A percentile compares a stretch with the other conserved stretches of the same genome.
Evolutionary conservation across 768 basidiomycete species (phyloP).

Genomic region (Amanita pallidorosea): DNA sequence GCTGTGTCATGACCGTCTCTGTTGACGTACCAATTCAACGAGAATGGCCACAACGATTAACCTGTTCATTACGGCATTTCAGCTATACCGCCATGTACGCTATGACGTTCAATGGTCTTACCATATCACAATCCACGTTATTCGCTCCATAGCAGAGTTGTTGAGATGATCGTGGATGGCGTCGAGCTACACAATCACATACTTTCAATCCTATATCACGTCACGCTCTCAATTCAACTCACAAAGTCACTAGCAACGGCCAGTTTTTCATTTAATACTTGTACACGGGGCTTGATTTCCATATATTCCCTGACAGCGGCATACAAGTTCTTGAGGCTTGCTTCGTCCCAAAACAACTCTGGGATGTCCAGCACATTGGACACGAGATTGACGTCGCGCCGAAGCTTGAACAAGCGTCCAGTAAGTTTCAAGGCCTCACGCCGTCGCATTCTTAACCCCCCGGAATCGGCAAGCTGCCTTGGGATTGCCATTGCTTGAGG

Average conservation of each 20-base stretch:
- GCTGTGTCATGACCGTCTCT: background rate
- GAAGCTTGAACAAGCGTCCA: conserved; percentile 75
- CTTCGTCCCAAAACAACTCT: conserved; percentile 92
- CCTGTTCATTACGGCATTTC: conserved; percentile 33
- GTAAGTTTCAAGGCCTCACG: conserved; percentile 82
- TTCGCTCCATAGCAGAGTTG: conserved; percentile 80
- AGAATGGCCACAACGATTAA: conserved; percentile 82
- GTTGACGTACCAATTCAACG: conserved; percentile 66
- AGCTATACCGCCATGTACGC: conserved; percentile 9
- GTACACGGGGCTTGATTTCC: conserved; percentile 78
- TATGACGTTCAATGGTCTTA: conserved; percentile 15
- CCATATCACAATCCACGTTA: conserved; percentile 54
- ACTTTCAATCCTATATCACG: background rate
- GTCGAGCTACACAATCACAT: conserved; percentile 48
- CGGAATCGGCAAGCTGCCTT: conserved; percentile 67
- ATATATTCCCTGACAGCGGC: conserved; percentile 92
- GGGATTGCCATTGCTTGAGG: conserved; percentile 75
- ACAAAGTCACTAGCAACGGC: conserved; percentile 85
- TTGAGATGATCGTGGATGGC: conserved; percentile 92
- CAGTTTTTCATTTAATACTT: conserved; percentile 80
- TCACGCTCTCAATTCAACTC: conserved; percentile 19
- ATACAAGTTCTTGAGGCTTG: conserved; percentile 79
- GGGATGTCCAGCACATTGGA: conserved; percentile 91
- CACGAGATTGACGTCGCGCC: conserved; percentile 84
- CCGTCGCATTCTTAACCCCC: conserved; percentile 64